Evolutionary conservation across 1,139 yeast species (phyloP).

Genomic region (Suhomyces ambrosiae): DNA sequence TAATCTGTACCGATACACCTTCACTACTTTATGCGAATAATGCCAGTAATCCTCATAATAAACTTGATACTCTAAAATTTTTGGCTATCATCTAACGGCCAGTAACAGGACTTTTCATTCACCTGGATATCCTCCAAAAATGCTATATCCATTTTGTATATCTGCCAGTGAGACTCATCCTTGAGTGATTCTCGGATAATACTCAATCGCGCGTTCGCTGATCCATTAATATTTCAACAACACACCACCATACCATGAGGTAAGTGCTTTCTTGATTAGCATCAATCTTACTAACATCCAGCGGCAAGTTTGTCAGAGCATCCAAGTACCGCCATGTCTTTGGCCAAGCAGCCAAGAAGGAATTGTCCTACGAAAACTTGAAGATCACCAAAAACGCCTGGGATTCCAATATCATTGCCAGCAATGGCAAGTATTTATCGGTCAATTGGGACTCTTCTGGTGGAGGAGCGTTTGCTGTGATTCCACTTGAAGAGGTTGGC

Average conservation of each 20-base stretch:
- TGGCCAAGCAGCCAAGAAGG: constrained; percentile 90
- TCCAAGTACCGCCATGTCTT: constrained; percentile 95
- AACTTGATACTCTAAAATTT: too few relatives aligned
- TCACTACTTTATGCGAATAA: too few relatives aligned
- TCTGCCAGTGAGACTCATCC: too few relatives aligned
- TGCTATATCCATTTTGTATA: too few relatives aligned
- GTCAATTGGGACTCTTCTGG: constrained; percentile 95
- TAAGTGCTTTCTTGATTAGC: constrained; percentile 1
- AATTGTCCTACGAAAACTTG: constrained; percentile 84
- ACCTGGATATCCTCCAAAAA: too few relatives aligned
- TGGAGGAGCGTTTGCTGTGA: constrained; percentile 95
- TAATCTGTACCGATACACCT: too few relatives aligned
- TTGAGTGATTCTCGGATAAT: too few relatives aligned
- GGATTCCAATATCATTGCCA: constrained; percentile 85
- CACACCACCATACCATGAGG: constrained; percentile 15
- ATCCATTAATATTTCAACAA: too few relatives aligned
- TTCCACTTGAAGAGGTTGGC: constrained; percentile 86
- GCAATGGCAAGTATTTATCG: constrained; percentile 79
- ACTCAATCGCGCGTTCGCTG: too few relatives aligned
- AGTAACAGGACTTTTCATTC: too few relatives aligned
- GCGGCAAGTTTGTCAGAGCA: constrained; percentile 94
- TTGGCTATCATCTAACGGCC: too few relatives aligned
- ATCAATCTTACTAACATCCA: constrained; percentile 27
- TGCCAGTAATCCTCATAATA: too few relatives aligned
- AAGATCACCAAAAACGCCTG: constrained; percentile 88